Conservation (phyloP, 352 stramenopile genomes). For the Pythium sukuiense region DNA sequence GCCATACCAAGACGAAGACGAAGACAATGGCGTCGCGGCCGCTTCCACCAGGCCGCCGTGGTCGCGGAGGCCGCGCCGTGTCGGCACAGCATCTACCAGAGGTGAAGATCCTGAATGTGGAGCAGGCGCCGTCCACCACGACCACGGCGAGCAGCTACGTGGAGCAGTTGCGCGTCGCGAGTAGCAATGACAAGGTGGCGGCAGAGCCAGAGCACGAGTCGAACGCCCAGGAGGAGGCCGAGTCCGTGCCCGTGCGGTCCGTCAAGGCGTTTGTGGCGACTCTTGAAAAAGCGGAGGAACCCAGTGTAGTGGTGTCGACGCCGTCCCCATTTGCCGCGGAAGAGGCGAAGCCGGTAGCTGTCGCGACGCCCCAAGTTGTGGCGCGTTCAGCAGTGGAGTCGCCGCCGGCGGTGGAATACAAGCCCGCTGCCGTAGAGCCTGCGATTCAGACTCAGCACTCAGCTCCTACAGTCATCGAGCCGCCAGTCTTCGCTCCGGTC, state of each 20-base stretch:
- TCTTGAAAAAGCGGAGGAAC: conserved; percentile 9
- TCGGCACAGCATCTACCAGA: conserved; percentile 31
- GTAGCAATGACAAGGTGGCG: background rate
- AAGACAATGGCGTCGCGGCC: conserved; percentile 44
- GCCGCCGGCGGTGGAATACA: background rate
- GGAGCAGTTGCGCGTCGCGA: conserved; percentile 14
- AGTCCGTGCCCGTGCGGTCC: conserved; percentile 16
- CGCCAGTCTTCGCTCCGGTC: background rate
- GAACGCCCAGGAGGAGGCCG: conserved; percentile 2
- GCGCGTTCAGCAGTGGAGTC: background rate
- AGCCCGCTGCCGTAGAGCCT: background rate
- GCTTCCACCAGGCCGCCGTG: conserved; percentile 31
- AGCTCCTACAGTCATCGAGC: background rate
- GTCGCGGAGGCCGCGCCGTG: conserved; percentile 22
- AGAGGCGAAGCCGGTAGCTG: background rate
- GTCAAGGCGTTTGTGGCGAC: conserved; percentile 27
- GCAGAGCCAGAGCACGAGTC: conserved; percentile 23
- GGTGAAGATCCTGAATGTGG: conserved; percentile 26
- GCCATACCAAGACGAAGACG: background rate
- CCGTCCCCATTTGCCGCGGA: background rate
- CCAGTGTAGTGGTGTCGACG: background rate
- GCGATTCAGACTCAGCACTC: background rate
- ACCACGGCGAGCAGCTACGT: conserved; percentile 9
- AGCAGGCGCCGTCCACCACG: background rate
- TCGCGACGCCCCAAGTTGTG: background rate